Evolutionary conservation across 2,329 filamentous ascomycete genomes (phyloP).

Genomic region (Sporothrix schenckii): DNA sequence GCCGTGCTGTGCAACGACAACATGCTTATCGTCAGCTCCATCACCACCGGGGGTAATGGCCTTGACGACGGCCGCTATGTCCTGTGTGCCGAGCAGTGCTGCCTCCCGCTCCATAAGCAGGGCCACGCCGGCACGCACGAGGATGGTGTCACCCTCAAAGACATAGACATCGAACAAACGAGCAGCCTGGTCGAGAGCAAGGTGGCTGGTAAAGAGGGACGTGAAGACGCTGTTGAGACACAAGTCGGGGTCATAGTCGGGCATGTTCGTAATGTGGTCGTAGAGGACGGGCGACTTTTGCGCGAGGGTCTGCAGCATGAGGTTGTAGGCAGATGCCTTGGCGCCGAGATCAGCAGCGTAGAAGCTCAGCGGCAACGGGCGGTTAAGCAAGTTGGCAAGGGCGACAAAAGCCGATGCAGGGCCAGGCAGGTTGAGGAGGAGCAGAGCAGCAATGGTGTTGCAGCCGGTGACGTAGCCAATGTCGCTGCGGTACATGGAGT

Average conservation of each 20-base stretch:
- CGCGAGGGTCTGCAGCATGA: slow-evolving; percentile 67
- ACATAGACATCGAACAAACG: slow-evolving; percentile 81
- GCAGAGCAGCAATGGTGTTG: slow-evolving; percentile 73
- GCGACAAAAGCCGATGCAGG: slow-evolving; percentile 68
- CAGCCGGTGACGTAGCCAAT: slow-evolving; percentile 76
- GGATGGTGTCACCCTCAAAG: slow-evolving; percentile 75
- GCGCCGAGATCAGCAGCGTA: slow-evolving; percentile 70
- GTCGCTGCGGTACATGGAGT: slow-evolving; percentile 79
- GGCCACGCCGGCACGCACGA: slow-evolving; percentile 72
- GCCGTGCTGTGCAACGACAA: slow-evolving; percentile 48
- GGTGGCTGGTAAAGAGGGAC: slow-evolving; percentile 63
- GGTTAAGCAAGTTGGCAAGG: slow-evolving; percentile 76
- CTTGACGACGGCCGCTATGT: slow-evolving; percentile 49
- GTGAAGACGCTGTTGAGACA: slow-evolving; percentile 66
- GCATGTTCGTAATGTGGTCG: slow-evolving; percentile 61
- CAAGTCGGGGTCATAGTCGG: slow-evolving; percentile 51
- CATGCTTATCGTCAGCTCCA: slow-evolving; percentile 38
- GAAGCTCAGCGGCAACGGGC: slow-evolving; percentile 73
- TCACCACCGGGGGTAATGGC: slow-evolving; percentile 42
- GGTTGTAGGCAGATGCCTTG: slow-evolving; percentile 68
- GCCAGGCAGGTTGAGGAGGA: slow-evolving; percentile 70
- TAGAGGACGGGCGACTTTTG: slow-evolving; percentile 67
- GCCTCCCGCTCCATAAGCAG: slow-evolving; percentile 61
- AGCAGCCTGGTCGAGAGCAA: slow-evolving; percentile 70
- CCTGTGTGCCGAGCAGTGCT: slow-evolving; percentile 53